Evolutionary conservation across 345 rosid genomes (phyloP), one percentile per base, ranked within the genome.

Genomic region (Boechera stricta): DNA sequence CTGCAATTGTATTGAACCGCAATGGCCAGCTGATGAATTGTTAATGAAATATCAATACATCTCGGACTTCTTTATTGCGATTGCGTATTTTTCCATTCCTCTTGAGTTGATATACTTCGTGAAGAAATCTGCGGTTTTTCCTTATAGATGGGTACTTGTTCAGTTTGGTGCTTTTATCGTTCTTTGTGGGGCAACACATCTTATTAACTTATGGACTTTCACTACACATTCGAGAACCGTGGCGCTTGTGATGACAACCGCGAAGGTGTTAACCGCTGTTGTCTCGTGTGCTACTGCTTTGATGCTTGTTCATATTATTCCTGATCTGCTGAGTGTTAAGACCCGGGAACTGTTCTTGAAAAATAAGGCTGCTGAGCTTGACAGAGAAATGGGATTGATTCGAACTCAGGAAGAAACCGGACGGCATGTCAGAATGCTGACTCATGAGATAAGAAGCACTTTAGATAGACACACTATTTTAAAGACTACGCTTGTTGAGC

Each of bases 151-250:
- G 98, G 99, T 96, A 26, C 99, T 96, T 51, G 98, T 96, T 62
- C 99, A 96, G 83, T 96, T 96, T 45, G 99, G 99, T 52, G 99
- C 98, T 72, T 96, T 96, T 79, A 96, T 96, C 18, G 99, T 96
- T 64, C 87, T 96, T n/a, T 96, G 99, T 54, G 99, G 99, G 10
- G 98, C 99, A 0, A 93, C 99, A 0, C 99, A 96, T 79, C 92
- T 96, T 48, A 96, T 96, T 67, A 96, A 74, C 86, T 72, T 93
- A n/a, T 96, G 99, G 98, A 93, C 99, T 45, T 96, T 91, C 73
- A 67, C 69, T 1, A 73, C 86, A 5, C 98, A 93, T 79, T 44
- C 97, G 0, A 79, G 91, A 61, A 93, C 92, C 9, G 96, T 96
- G 13, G 99, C 90, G 2, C 67, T 82, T 10, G 98, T 96, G 0